A percentile compares a stretch with the other conserved stretches of the same genome.
phyloP scores from a whole-genome alignment of 345 rosid genomes.

The thale cress (Arabidopsis thaliana) region DNA sequence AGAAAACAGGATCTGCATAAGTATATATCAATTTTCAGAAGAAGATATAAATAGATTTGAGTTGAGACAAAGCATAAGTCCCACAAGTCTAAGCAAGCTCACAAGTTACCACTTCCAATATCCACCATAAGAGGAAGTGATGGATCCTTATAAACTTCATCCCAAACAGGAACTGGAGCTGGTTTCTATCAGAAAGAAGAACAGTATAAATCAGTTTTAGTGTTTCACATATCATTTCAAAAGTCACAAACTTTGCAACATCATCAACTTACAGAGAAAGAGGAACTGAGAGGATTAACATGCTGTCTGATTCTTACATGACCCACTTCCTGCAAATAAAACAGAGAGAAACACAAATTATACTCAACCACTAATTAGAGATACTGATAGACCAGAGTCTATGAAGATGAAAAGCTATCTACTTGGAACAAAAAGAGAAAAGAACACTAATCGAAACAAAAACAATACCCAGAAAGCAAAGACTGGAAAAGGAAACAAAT shows the following conservation, averaged over 20 bases:
- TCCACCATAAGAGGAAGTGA: slow-evolving; percentile 90
- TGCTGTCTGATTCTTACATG: slow-evolving; percentile 88
- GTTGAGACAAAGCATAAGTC: slow-evolving; percentile 1
- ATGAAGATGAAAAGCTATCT: not conserved
- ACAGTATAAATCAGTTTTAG: not conserved
- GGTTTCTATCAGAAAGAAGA: slow-evolving; percentile 54
- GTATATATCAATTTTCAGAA: not conserved
- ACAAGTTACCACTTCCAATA: slow-evolving; percentile 86
- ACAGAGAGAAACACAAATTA: slow-evolving; percentile 1
- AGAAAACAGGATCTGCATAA: not conserved
- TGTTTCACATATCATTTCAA: not conserved
- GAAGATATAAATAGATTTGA: not conserved
- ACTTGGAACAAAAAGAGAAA: not conserved
- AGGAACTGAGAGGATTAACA: slow-evolving; percentile 88
- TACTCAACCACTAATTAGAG: not conserved
- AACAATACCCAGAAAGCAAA: not conserved
- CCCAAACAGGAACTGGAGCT: slow-evolving; percentile 74
- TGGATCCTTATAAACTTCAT: slow-evolving; percentile 72
- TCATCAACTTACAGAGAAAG: slow-evolving; percentile 66
- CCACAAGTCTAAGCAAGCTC: slow-evolving; percentile 40
- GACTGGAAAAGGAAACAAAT: not conserved
- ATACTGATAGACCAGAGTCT: slow-evolving; percentile 6
- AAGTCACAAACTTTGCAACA: slow-evolving; percentile 15
- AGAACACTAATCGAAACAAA: not conserved
- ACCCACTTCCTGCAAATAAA: slow-evolving; percentile 68